phyloP scores from a whole-genome alignment of 78 protist genomes.

The Polysphondylium violaceum region DNA sequence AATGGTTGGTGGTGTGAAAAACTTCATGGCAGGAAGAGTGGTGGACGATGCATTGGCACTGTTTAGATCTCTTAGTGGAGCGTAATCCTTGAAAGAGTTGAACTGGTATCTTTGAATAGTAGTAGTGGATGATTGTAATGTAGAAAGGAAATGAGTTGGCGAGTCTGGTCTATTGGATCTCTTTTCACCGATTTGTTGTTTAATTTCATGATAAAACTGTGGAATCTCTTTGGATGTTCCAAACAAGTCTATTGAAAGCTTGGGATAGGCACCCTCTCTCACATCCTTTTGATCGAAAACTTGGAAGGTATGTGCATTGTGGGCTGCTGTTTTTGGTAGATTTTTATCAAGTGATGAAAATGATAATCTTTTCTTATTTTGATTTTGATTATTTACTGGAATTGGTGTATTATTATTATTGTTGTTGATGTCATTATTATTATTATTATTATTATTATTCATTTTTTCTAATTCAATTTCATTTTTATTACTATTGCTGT shows the following conservation, averaged over 20 bases:
- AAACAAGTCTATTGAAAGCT: constrained; percentile 46
- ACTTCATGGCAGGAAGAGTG: constrained; percentile 2
- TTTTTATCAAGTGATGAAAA: constrained; percentile 18
- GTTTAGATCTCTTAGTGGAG: background rate
- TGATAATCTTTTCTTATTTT: constrained; percentile 65
- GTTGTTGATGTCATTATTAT: constrained; percentile 5
- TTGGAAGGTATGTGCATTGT: constrained; percentile 67
- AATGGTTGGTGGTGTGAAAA: background rate
- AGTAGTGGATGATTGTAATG: constrained; percentile 23
- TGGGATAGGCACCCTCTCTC: constrained; percentile 35
- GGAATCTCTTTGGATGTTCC: constrained; percentile 66
- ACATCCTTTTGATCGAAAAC: constrained; percentile 47
- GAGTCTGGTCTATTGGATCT: constrained; percentile 5
- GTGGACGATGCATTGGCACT: background rate
- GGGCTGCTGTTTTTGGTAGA: constrained; percentile 16
- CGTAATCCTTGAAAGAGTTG: background rate
- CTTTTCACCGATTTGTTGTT: constrained; percentile 38
- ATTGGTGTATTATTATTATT: constrained; percentile 16
- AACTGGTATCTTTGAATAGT: constrained; percentile 31
- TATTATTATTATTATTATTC: constrained; percentile 42
- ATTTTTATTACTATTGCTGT: constrained; percentile 31
- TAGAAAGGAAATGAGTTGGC: background rate
- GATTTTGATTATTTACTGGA: constrained; percentile 8
- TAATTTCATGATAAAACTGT: constrained; percentile 63
- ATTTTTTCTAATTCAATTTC: background rate